Percentiles rank a stretch among this genome's conserved stretches.
phyloP scores from a whole-genome alignment of 1,284 basidiomycete genomes.

The Ustilago cynodontis region DNA sequence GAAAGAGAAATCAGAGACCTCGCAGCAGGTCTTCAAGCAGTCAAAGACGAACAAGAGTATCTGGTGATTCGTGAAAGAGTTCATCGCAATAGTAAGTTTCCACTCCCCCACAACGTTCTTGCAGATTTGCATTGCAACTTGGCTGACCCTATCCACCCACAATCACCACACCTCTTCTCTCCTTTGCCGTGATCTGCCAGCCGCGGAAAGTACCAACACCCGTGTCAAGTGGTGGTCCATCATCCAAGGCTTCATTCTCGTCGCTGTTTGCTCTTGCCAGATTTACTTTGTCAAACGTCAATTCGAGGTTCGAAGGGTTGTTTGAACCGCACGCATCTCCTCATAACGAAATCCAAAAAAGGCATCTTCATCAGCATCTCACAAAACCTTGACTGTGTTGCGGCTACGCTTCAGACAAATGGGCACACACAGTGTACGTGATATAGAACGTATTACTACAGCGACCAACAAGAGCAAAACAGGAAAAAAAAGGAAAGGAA shows the following conservation, averaged over 20 bases:
- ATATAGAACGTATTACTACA: slow-evolving; percentile 41
- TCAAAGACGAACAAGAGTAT: slow-evolving; percentile 99
- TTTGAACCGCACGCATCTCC: slow-evolving; percentile 22
- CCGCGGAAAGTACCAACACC: slow-evolving; percentile 77
- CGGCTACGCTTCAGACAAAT: neutral
- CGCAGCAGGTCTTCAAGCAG: slow-evolving; percentile 84
- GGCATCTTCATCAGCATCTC: neutral
- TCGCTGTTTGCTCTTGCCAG: slow-evolving; percentile 94
- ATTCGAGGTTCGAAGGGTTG: slow-evolving; percentile 59
- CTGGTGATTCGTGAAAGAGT: slow-evolving; percentile 92
- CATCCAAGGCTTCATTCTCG: slow-evolving; percentile 85
- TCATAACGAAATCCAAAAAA: neutral
- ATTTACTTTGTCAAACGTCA: slow-evolving; percentile 92
- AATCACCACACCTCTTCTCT: too few species aligned
- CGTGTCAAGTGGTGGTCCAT: slow-evolving; percentile 99
- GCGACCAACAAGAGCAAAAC: slow-evolving; percentile 8
- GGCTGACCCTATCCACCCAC: too few species aligned
- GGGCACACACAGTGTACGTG: neutral
- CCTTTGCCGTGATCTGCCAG: slow-evolving; percentile 63
- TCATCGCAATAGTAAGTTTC: slow-evolving; percentile 83
- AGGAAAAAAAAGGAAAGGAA: neutral
- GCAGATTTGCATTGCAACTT: too few species aligned
- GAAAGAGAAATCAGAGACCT: slow-evolving; percentile 93
- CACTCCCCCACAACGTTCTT: neutral
- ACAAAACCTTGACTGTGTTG: neutral